Conservation (phyloP, 768 basidiomycete species). For the Hypsizygus marmoreus region DNA sequence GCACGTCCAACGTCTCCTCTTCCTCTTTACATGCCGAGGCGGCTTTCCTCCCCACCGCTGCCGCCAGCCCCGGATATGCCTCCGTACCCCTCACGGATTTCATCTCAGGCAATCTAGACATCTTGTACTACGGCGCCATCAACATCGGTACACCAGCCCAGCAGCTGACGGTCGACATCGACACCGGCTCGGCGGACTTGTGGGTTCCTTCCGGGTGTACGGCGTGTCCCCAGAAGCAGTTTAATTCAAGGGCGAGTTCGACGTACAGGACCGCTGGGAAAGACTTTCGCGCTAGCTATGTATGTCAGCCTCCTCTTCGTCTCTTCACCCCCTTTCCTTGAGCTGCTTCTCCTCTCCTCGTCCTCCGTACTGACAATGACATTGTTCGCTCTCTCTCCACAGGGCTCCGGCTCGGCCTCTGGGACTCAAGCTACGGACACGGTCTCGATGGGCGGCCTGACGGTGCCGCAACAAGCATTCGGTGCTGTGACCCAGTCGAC, state of each 20-base stretch:
- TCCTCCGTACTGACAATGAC: neutral
- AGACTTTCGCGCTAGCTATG: slow-evolving; percentile 47
- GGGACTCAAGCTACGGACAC: slow-evolving; percentile 54
- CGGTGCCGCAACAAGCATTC: slow-evolving; percentile 53
- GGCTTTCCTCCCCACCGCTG: slow-evolving; percentile 10
- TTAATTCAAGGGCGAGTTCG: slow-evolving; percentile 38
- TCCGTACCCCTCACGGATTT: slow-evolving; percentile 26
- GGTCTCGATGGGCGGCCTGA: slow-evolving; percentile 48
- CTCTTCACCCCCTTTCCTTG: too few species aligned
- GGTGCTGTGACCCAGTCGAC: slow-evolving; percentile 52
- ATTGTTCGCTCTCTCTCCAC: slow-evolving; percentile 16
- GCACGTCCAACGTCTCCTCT: neutral
- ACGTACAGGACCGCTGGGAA: slow-evolving; percentile 37
- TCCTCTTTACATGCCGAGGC: slow-evolving; percentile 10
- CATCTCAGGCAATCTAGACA: slow-evolving; percentile 22
- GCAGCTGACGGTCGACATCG: slow-evolving; percentile 56
- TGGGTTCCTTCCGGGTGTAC: slow-evolving; percentile 50
- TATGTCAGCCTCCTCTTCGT: slow-evolving; percentile 20
- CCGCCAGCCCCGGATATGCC: slow-evolving; percentile 19
- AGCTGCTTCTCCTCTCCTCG: neutral
- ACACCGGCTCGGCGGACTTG: slow-evolving; percentile 71
- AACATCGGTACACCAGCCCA: slow-evolving; percentile 59
- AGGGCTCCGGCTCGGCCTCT: slow-evolving; percentile 55
- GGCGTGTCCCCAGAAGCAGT: slow-evolving; percentile 40
- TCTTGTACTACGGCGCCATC: slow-evolving; percentile 35